Conservation (phyloP, 2,329 filamentous ascomycete species). For the Verticillium longisporum region DNA sequence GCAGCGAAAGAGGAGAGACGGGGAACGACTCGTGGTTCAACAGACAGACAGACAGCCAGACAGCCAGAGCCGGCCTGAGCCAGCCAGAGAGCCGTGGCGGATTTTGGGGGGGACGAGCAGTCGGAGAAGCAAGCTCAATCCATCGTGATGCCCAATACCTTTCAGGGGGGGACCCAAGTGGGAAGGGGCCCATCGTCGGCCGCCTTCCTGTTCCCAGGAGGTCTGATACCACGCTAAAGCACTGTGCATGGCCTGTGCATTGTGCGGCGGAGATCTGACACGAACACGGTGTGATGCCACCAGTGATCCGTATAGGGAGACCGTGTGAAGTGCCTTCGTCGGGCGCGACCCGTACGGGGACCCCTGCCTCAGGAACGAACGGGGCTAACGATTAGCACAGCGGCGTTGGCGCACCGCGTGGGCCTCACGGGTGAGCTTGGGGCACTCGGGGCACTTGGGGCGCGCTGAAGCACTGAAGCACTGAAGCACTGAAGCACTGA, state of each 20-base stretch:
- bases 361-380: neutral
- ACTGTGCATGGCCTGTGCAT: neutral
- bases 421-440: neutral
- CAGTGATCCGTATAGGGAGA: neutral
- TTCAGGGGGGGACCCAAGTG: neutral
- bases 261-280: neutral
- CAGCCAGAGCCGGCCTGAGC: neutral
- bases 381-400: neutral
- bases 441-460: neutral
- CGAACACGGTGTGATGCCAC: neutral
- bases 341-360: neutral
- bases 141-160: neutral
- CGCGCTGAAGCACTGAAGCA: neutral
- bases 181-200: neutral
- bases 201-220: neutral
- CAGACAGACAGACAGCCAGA: neutral
- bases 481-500: neutral
- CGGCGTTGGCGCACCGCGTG: neutral
- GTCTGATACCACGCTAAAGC: conserved; percentile 3
- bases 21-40: neutral
- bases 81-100: neutral
- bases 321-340: neutral
- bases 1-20: neutral
- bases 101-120: neutral
- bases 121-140: neutral